Base-by-base conservation (phyloP, 176 grass and related monocot genomes). In the Chrysopogon serrulatus region DNA sequence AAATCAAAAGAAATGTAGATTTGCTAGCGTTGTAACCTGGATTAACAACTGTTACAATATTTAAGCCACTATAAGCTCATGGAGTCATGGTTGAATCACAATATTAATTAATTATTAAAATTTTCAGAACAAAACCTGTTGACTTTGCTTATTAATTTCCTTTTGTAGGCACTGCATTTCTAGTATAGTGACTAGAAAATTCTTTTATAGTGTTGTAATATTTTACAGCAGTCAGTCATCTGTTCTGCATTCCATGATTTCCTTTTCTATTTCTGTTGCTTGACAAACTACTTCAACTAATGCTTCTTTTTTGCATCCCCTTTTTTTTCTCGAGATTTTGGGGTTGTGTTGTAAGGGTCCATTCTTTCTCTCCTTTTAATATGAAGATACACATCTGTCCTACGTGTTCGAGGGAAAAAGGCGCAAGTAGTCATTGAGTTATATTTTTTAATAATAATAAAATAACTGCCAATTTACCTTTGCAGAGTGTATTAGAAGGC, bases 401-500 rank as follows among this genome's bases (percentile, higher is more conserved):
- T 57, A 8, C 51, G 1, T 1, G 23, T 57, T 57, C 24, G 23
- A 57, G 23, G 54, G 0, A 43, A n/a, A 6, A 10, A 59, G 10
- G 54, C 53, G 4, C 40, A 27, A 16, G 5, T n/a, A 34, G 15
- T 84, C 27, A 73, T n/a, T 45, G 51, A 81, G 49, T 42, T 84
- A 53, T 10, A 31, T 88, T 59, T 47, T 49, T 84, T 44, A 67
- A 48, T 44, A 90, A 65, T 21, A 66, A 14, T 83, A 56, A 57
- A 87, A 73, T 87, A 75, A 47, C 48, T 90, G 77, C n/a, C 18
- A 3, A 53, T 64, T 80, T 86, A 87, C 27, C 76, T 86, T 94
- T 93, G 88, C 86, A 98, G 96, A 95, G 93, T 92, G 91, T 98
- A 33, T 88, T 98, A 86, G 93, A 95, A 84, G 96, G 96, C 65